These are phyloP conservation scores for Aechmea fasciata DNA, from an alignment of 176 grass and related monocot genomes.

Conservation along the genomic window DNA sequence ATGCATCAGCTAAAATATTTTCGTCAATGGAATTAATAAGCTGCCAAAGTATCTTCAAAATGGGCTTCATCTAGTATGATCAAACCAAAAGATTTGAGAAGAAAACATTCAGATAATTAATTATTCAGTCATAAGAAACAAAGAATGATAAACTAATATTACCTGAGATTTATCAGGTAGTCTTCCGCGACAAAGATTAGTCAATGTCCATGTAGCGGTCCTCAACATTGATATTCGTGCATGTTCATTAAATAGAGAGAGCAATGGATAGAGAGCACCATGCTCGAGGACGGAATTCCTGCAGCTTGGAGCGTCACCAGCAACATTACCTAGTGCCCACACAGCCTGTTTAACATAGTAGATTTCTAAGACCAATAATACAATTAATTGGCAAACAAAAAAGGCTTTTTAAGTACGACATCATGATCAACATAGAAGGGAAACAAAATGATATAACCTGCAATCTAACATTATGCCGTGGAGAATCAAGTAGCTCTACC, in stretches of 20 bases:
- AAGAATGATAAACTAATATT: not conserved
- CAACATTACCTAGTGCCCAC: constrained; percentile 84
- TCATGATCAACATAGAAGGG: not conserved
- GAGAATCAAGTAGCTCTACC: constrained; percentile 53
- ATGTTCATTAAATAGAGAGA: constrained; percentile 55
- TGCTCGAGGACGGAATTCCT: constrained; percentile 66
- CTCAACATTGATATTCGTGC: constrained; percentile 71
- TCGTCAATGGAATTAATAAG: constrained; percentile 76
- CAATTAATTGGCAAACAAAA: constrained; percentile 6
- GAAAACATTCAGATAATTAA: not conserved
- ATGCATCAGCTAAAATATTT: constrained; percentile 65
- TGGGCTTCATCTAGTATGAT: constrained; percentile 51
- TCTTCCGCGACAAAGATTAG: constrained; percentile 70
- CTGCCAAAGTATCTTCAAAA: constrained; percentile 50
- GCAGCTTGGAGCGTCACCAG: constrained; percentile 57
- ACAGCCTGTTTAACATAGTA: constrained; percentile 37
- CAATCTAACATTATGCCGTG: constrained; percentile 46
- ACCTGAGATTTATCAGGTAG: constrained; percentile 54
- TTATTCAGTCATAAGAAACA: not conserved
- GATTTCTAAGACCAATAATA: constrained; percentile 12
- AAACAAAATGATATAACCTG: constrained; percentile 40
- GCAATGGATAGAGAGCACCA: constrained; percentile 40
- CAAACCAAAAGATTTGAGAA: constrained; percentile 8
- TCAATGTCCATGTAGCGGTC: constrained; percentile 66
- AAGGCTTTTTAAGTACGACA: no score